A percentile compares a stretch with the other conserved stretches of the same genome.
Evolutionary conservation across 2,329 filamentous ascomycete genomes (phyloP).

Genomic region (Neurospora crassa): DNA sequence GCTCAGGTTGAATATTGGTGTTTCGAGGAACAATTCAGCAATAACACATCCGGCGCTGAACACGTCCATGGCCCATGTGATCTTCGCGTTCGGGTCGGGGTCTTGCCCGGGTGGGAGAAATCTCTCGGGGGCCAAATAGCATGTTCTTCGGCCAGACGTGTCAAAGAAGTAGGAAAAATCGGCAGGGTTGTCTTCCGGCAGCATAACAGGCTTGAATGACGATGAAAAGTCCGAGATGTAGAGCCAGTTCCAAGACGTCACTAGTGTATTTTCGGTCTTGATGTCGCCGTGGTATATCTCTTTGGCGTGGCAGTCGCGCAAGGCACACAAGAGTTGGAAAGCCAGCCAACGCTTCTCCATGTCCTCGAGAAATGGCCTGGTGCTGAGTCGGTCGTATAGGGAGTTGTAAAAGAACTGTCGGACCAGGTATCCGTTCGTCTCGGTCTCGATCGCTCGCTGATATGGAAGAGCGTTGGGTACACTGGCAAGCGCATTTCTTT

Average conservation of each 20-base stretch:
- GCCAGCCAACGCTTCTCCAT: slow-evolving; percentile 99
- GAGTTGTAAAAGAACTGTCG: slow-evolving; percentile 95
- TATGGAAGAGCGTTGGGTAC: slow-evolving; percentile 88
- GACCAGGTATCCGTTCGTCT: slow-evolving; percentile 83
- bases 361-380: slow-evolving; percentile 88
- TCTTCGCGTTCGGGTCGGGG: slow-evolving; percentile 47
- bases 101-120: slow-evolving; percentile 67
- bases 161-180: slow-evolving; percentile 99
- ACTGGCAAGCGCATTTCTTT: slow-evolving; percentile 68
- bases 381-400: slow-evolving; percentile 93
- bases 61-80: slow-evolving; percentile 94
- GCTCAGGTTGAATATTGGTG: slow-evolving; percentile 94
- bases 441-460: slow-evolving; percentile 84
- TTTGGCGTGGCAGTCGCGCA: slow-evolving; percentile 82
- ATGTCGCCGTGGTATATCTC: slow-evolving; percentile 96
- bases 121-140: slow-evolving; percentile 89
- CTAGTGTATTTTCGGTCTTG: slow-evolving; percentile 93
- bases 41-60: slow-evolving; percentile 97
- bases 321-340: slow-evolving; percentile 85
- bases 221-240: slow-evolving; percentile 97
- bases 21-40: slow-evolving; percentile 88
- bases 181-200: slow-evolving; percentile 93
- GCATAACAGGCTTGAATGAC: slow-evolving; percentile 83
- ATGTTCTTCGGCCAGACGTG: slow-evolving; percentile 80
- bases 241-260: slow-evolving; percentile 99